These are phyloP conservation scores for Oldenlandia corymbosa DNA, from an alignment of 257 asterid species.

Conservation along the genomic window DNA sequence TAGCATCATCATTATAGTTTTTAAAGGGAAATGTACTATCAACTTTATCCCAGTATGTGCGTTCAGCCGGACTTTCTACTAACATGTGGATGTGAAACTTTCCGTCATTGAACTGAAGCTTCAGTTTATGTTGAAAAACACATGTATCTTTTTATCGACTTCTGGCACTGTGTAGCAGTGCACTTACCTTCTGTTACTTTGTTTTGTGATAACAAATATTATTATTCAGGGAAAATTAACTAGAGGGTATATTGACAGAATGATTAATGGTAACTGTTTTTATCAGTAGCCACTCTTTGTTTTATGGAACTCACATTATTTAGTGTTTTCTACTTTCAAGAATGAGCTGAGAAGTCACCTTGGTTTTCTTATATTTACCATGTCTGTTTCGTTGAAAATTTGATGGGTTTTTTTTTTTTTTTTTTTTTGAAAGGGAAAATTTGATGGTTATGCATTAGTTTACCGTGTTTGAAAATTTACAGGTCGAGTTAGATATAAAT, in stretches of 20 bases:
- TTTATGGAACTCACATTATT: background rate
- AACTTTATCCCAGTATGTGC: no score
- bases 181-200: background rate
- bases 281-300: background rate
- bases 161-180: background rate
- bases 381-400: no score
- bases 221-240: background rate
- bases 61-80: no score
- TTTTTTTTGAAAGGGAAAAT: background rate
- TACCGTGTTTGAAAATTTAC: constrained; percentile 27
- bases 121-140: background rate
- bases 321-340: background rate
- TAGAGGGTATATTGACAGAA: background rate
- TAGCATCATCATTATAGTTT: no score
- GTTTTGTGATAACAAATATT: background rate
- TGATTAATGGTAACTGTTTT: background rate
- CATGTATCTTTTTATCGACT: background rate
- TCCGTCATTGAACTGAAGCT: background rate
- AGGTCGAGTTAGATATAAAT: constrained; percentile 94
- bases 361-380: no score
- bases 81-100: background rate
- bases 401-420: background rate
- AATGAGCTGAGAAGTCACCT: no score
- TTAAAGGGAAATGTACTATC: no score
- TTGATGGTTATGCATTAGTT: constrained; percentile 2